Percentiles rank a stretch among this genome's conserved stretches.
Evolutionary conservation across 192 early-diverging fungal genomes (phyloP).

Genomic region (Coemansia brasiliensis): DNA sequence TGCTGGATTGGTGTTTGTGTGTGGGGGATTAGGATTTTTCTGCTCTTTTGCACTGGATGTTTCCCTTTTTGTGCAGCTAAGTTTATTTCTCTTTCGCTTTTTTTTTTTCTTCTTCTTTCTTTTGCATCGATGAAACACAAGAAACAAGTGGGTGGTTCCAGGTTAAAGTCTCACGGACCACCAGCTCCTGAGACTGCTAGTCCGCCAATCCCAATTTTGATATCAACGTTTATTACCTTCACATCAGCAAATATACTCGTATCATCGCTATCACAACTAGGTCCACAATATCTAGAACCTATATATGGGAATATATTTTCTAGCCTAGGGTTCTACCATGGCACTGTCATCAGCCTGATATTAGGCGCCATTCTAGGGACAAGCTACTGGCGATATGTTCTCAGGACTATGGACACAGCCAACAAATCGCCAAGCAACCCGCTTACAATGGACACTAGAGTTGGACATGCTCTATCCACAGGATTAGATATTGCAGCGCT

Average conservation of each 20-base stretch:
- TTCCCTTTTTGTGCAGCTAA: too few species aligned
- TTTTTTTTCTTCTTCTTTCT: too few species aligned
- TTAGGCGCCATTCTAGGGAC: slow-evolving; percentile 51
- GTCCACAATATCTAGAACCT: slow-evolving; percentile 65
- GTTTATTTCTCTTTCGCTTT: too few species aligned
- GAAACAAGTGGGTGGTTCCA: too few species aligned
- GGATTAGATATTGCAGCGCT: slow-evolving; percentile 56
- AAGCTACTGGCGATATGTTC: slow-evolving; percentile 26
- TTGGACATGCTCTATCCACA: slow-evolving; percentile 38
- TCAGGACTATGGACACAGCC: not conserved
- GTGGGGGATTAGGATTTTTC: too few species aligned
- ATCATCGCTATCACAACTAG: slow-evolving; percentile 45
- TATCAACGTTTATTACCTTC: slow-evolving; percentile 23
- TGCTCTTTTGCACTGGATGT: too few species aligned
- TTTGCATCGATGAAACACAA: too few species aligned
- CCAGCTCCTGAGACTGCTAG: not conserved
- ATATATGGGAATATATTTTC: slow-evolving; percentile 69
- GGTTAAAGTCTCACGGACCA: too few species aligned
- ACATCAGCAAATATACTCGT: slow-evolving; percentile 25
- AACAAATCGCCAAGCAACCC: not conserved
- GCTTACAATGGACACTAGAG: slow-evolving; percentile 20
- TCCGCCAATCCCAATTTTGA: slow-evolving; percentile 12
- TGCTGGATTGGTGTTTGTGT: too few species aligned
- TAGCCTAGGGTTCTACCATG: slow-evolving; percentile 47
- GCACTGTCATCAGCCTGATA: slow-evolving; percentile 30